Evolutionary conservation across 2,329 filamentous ascomycete species (phyloP).

Genomic region (Apiospora kogelbergensis): DNA sequence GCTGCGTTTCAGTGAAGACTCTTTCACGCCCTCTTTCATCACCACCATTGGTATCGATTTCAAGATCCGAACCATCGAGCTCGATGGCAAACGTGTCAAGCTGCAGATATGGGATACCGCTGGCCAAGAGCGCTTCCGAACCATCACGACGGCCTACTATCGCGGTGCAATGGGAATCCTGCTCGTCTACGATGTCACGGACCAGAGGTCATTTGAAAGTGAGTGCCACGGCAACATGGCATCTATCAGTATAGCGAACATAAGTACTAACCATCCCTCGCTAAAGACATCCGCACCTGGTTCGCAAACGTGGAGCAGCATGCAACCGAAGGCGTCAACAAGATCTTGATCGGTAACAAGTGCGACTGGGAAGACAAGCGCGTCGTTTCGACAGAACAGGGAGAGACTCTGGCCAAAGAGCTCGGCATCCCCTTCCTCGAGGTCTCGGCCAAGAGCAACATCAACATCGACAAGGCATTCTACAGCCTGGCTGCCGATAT

Average conservation of each 20-base stretch:
- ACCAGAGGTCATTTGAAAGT: slow-evolving; percentile 96
- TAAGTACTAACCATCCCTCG: slow-evolving; percentile 16
- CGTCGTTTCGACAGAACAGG: slow-evolving; percentile 87
- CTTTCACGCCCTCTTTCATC: slow-evolving; percentile 96
- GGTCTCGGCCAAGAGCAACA: slow-evolving; percentile 98
- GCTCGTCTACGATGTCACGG: slow-evolving; percentile 97
- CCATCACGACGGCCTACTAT: slow-evolving; percentile 98
- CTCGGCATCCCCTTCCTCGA: slow-evolving; percentile 98
- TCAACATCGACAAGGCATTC: slow-evolving; percentile 99
- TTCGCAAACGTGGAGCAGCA: slow-evolving; percentile 99
- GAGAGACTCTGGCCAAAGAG: slow-evolving; percentile 91
- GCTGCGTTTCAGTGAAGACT: slow-evolving; percentile 95
- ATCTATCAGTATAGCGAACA: slow-evolving; percentile 12
- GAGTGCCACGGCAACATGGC: slow-evolving; percentile 25
- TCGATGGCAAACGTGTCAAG: slow-evolving; percentile 98
- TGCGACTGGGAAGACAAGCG: slow-evolving; percentile 99
- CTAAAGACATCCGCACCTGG: slow-evolving; percentile 94
- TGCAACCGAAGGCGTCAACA: slow-evolving; percentile 98
- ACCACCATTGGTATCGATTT: slow-evolving; percentile 99
- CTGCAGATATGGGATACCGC: slow-evolving; percentile 99
- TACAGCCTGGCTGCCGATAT: slow-evolving; percentile 94
- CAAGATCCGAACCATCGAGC: slow-evolving; percentile 98
- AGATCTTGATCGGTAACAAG: slow-evolving; percentile 99
- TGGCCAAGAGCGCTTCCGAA: slow-evolving; percentile 96
- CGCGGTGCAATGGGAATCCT: slow-evolving; percentile 97